Evolutionary conservation across 1,284 basidiomycete genomes (phyloP).

Genomic region (Microbotryum silenes-acaulis): DNA sequence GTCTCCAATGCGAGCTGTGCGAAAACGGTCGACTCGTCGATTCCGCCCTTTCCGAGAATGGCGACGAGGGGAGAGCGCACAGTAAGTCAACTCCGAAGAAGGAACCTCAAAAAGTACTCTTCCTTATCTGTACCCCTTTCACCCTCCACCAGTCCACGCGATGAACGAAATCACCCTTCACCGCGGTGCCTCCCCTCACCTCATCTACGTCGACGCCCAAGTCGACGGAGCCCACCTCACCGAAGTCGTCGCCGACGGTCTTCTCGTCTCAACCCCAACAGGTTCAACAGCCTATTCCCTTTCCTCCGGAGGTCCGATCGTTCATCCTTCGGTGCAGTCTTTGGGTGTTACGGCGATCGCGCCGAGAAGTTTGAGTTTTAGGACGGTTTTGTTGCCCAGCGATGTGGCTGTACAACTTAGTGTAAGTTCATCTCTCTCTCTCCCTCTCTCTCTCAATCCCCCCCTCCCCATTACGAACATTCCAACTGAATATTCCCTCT

Average conservation of each 20-base stretch:
- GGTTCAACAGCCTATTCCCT: conserved; percentile 96
- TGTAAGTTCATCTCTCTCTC: conserved; percentile 47
- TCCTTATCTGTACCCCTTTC: too few species aligned
- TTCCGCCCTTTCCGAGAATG: conserved; percentile 15
- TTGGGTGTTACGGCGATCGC: conserved; percentile 91
- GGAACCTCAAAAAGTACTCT: too few species aligned
- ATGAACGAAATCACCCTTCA: conserved; percentile 97
- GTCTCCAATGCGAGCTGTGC: conserved; percentile 69
- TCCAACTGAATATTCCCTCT: conserved; percentile 50
- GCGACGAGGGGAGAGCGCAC: conserved; percentile 11
- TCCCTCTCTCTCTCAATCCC: conserved; percentile 6
- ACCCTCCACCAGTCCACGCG: conserved; percentile 69
- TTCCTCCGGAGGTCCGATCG: conserved; percentile 91
- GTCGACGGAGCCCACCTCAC: conserved; percentile 95
- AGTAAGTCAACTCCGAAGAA: not conserved
- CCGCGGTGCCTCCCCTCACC: conserved; percentile 79
- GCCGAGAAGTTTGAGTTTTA: conserved; percentile 83
- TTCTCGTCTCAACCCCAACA: conserved; percentile 92
- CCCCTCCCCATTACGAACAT: conserved; percentile 50
- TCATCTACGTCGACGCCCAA: conserved; percentile 88
- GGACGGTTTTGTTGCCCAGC: conserved; percentile 78
- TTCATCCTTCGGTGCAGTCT: conserved; percentile 83
- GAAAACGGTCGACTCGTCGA: conserved; percentile 54
- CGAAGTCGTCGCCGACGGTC: conserved; percentile 86
- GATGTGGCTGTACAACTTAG: conserved; percentile 73